Conservation (phyloP, 192 early-diverging fungal species). For the Ambispora gerdemannii region DNA sequence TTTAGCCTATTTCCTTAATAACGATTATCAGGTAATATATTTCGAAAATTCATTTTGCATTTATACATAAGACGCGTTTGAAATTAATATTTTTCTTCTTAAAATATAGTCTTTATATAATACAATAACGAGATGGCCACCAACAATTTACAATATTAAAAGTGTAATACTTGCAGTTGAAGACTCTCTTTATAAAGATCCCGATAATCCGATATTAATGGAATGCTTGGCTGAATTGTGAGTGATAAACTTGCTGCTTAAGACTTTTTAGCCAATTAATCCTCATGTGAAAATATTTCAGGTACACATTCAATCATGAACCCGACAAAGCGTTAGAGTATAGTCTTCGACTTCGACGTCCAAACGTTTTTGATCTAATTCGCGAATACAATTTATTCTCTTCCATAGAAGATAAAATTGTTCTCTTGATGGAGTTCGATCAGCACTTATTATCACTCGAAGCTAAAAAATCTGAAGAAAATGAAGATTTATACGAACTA, state of each 20-base stretch:
- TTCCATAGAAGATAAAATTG: slow-evolving; percentile 73
- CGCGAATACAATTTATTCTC: slow-evolving; percentile 75
- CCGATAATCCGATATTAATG: slow-evolving; percentile 58
- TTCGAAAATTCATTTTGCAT: not conserved
- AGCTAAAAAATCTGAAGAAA: slow-evolving; percentile 40
- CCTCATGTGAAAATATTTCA: slow-evolving; percentile 23
- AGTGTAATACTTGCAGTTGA: slow-evolving; percentile 78
- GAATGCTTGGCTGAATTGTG: slow-evolving; percentile 75
- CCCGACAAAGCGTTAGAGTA: slow-evolving; percentile 79
- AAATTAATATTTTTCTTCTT: not conserved
- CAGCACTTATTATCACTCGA: slow-evolving; percentile 50
- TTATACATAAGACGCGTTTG: not conserved
- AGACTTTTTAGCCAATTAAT: not conserved
- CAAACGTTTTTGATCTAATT: slow-evolving; percentile 76
- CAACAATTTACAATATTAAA: slow-evolving; percentile 68
- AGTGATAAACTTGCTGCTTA: slow-evolving; percentile 28
- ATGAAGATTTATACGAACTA: slow-evolving; percentile 8
- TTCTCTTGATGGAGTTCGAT: slow-evolving; percentile 84
- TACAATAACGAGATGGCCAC: slow-evolving; percentile 77
- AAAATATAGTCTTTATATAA: slow-evolving; percentile 45
- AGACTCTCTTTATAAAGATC: slow-evolving; percentile 56
- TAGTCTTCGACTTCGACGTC: slow-evolving; percentile 67
- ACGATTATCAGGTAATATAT: slow-evolving; percentile 56
- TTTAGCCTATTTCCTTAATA: slow-evolving; percentile 63
- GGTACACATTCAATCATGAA: slow-evolving; percentile 66